Base-by-base conservation (phyloP, 2,329 filamentous ascomycete species). In the Botryosphaeria agaves region DNA sequence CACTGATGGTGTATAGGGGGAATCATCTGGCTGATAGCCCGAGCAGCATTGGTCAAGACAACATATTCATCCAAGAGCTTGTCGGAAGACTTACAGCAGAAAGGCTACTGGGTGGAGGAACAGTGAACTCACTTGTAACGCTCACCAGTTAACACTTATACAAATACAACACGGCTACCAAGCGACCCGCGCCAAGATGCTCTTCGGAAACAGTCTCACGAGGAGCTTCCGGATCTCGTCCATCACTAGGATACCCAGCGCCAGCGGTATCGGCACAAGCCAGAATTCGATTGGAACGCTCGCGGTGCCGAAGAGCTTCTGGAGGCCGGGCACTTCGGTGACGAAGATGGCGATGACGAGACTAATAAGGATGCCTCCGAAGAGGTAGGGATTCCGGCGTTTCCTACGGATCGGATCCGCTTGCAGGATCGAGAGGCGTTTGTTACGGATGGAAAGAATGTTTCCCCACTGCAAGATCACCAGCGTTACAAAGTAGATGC, bases 401-500 rank as follows among this genome's bases (percentile, higher is more conserved):
- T 56, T 41, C 35, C 56, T 50, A 14, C 52, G 53, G 3, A 67
- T 44, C 0, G 65, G 65, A 29, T 64, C 59, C 0, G 63, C 61
- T 37, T 68, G 61, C 16, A 69, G 38, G 21, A 69, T 59, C 25
- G 59, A 64, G 31, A 67, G 45, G 2, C 61, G 53, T 20, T 65
- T 62, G 37, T 63, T 69, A 28, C 65, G 58, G 5, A 68, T 36
- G 8, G 54, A 48, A 15, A 68, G 47, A 21, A 69, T 57, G 35
- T 68, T 68, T 2, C 62, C 63, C 57, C 61, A 65, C 34, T 69
- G 64, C 21, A 69, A 48, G 21, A 68, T 56, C 0, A 69, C 62
- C 1, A 69, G 49, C 0, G 59, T 63, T 7, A 69, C 59, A 32
- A 69, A 69, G 45, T 69, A 69, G 5, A 69, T 58, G 26, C 57